These are phyloP conservation scores for Eucalyptus camaldulensis DNA, from an alignment of 345 rosid genomes.

Conservation along the genomic window DNA sequence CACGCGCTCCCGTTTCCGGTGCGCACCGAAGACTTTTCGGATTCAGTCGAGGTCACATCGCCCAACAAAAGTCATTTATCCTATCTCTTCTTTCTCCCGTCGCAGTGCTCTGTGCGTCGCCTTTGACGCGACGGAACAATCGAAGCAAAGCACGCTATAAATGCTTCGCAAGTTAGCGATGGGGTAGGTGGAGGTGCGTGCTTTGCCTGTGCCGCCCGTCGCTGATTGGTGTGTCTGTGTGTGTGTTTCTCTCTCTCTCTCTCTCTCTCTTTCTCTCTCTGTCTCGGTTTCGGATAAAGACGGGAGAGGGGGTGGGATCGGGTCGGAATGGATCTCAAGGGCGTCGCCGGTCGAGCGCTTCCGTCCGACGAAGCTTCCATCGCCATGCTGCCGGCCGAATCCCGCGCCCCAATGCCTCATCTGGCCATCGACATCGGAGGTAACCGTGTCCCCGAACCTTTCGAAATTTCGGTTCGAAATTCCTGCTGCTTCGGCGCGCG, in stretches of 20 bases:
- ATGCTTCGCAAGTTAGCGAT: background rate
- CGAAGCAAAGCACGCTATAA: background rate
- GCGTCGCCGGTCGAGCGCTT: background rate
- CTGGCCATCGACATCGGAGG: slow-evolving; percentile 94
- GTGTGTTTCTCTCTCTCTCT: too few species aligned
- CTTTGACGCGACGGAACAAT: background rate
- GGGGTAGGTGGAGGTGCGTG: background rate
- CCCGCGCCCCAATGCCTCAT: slow-evolving; percentile 39
- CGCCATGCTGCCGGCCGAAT: background rate
- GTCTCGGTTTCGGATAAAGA: background rate
- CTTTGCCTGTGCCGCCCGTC: background rate
- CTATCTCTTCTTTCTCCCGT: background rate
- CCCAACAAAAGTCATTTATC: background rate
- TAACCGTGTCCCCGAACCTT: background rate
- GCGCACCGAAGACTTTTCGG: background rate
- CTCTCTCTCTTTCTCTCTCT: background rate
- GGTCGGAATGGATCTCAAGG: background rate
- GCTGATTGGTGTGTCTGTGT: background rate
- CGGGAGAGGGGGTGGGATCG: background rate
- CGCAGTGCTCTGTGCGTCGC: background rate
- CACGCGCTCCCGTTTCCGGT: background rate
- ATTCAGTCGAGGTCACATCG: background rate
- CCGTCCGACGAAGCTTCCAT: background rate
- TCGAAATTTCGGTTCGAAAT: background rate
- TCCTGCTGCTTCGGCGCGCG: background rate